Percentiles rank a stretch among this genome's conserved stretches.
These are phyloP conservation scores for Rhizopus microsporus DNA, from an alignment of 371 early-diverging fungal genomes.

Conservation along the genomic window DNA sequence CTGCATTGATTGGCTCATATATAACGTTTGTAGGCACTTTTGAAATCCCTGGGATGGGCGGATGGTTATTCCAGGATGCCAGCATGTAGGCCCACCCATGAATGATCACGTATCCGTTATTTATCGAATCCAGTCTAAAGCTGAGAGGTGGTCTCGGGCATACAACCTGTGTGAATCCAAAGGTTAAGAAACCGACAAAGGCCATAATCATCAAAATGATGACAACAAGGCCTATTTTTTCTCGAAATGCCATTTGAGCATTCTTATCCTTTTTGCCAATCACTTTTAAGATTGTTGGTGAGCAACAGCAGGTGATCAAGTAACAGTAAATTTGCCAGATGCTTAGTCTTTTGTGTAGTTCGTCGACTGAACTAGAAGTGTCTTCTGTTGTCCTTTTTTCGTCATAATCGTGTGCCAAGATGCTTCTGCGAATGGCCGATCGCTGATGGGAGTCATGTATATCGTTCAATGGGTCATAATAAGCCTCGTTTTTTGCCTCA, in stretches of 20 bases:
- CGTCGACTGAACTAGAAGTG: too few relatives aligned
- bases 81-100: slow-evolving; percentile 64
- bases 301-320: slow-evolving; percentile 58
- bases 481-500: slow-evolving; percentile 10
- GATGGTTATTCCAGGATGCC: slow-evolving; percentile 60
- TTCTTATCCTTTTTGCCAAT: slow-evolving; percentile 54
- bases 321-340: slow-evolving; percentile 53
- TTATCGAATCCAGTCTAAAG: slow-evolving; percentile 41
- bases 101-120: slow-evolving; percentile 53
- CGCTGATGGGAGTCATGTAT: slow-evolving; percentile 15
- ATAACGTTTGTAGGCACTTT: slow-evolving; percentile 52
- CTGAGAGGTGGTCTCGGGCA: slow-evolving; percentile 56
- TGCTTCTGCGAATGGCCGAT: slow-evolving; percentile 24
- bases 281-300: slow-evolving; percentile 43
- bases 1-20: slow-evolving; percentile 64
- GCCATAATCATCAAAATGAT: slow-evolving; percentile 73
- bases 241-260: slow-evolving; percentile 82
- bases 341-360: slow-evolving; percentile 15
- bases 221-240: slow-evolving; percentile 78
- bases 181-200: slow-evolving; percentile 76
- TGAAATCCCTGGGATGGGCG: slow-evolving; percentile 41
- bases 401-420: slow-evolving; percentile 24
- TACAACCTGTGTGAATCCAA: slow-evolving; percentile 65
- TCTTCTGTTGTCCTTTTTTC: slow-evolving; percentile 2
- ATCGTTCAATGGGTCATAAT: slow-evolving; percentile 11